Base-by-base conservation (phyloP, 768 basidiomycete species). In the Lactarius trivialis region DNA sequence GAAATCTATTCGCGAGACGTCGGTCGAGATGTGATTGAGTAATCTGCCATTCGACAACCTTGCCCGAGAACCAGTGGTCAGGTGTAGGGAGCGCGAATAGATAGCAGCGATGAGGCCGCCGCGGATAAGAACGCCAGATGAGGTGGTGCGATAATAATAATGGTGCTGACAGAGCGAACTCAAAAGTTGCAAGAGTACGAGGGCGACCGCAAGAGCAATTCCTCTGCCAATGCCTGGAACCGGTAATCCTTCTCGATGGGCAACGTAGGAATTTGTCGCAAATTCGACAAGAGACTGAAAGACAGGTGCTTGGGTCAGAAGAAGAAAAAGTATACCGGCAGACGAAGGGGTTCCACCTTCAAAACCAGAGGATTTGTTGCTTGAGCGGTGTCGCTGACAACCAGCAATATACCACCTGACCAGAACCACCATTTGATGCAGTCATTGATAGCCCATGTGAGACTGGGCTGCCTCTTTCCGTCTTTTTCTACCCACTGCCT, bases 21-120 rank as follows among this genome's bases (percentile, higher is more conserved):
- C 93, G 1, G 90, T 92, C 6, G 91, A 93, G 63, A 98, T 95
- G 75, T 96, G 93, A 67, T 93, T 95, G 65, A 97, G 87, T 14
- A 97, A 81, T 70, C 89, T 89, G 26, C 93, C 95, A 69, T 92
- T 97, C 1, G 90, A 84, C 49, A 95, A 80, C 9, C 82, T 85
- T 1, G 85, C 85, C 7, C 95, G 83, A 7, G 92, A 84, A 45
- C 91, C 86, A 17, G 89, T 82, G 2, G 89, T 88, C 34, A 98
- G 79, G 30, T 77, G 81, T 26, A 97, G 78, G 1, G 88, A 86
- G 49, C 88, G 85, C 30, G 83, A 79, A 73, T 93, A 97, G 39
- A 97, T 87, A 1, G 90, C 86, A 1, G 90, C 86, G 67, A 97
- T 96, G 50, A 97, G 80, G 2, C 92, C 93, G 9, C 86, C 87